Evolutionary conservation across 108 stramenopile genomes (phyloP), one percentile per base, ranked within the genome.

Genomic region (Cyclotella sp.): DNA sequence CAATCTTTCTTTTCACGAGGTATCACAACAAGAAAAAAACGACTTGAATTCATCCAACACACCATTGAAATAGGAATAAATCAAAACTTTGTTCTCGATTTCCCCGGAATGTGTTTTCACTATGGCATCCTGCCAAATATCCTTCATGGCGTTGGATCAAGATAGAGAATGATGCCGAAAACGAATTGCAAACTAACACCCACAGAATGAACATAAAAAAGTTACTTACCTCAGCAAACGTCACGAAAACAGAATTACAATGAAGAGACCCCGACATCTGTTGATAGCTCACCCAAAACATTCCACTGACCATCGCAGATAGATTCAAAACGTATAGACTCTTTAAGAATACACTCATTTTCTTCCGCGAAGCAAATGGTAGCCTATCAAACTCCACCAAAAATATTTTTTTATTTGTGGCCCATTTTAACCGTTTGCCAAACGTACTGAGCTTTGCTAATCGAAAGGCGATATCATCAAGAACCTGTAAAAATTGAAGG

Each of bases 31-130:
- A 34, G 34, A 5, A 34, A 34, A 34, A 6, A 2, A 34, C 34
- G 2, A 34, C 6, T 34, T 2, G 34, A 34, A n/a, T n/a, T n/a
- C n/a, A n/a, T n/a, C n/a, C n/a, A 34, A 34, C 19, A 64, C 69
- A 26, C 80, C 80, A 54, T 75, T 81, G 63, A 81, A 81, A 64
- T 75, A 81, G 0, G 73, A 70, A 45, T 68, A 81, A 16, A 78
- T 65, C 27, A 78, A 59, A 63, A 18, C 34, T 62, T 39, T 30
- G 11, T 5, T 1, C 11, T 18, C 19, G 3, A 28, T 24, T 30
- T 57, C 28, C 15, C 45, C 45, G 2, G 34, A 39, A 43, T 34
- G 49, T 49, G 54, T 53, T 65, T 34, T 9, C 0, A 67, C 49
- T 0, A 80, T 14, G 16, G 73, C 80, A 28, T 71, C 42, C 21